Base-by-base conservation (phyloP, 1,139 yeast genomes). In the Arxiozyma bovina region DNA sequence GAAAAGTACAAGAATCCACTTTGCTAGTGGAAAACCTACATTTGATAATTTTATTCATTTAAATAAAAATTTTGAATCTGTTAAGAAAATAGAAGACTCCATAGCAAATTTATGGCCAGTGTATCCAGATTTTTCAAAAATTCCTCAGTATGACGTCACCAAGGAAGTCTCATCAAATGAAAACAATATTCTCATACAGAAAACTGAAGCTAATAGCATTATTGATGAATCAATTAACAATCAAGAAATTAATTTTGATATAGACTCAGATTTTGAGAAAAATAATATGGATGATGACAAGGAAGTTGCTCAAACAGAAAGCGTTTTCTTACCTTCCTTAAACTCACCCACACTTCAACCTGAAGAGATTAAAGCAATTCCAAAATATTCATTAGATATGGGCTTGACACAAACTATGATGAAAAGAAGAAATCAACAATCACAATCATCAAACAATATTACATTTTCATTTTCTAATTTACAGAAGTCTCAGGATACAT, bases 91-190 rank as follows among this genome's bases (percentile, higher is more conserved):
- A 0, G 62, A 62, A 52, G 64, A 64, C 21, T 51, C 65, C 1
- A 40, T 67, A 1, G 17, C 53, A 4, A 71, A 68, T 40, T 51
- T 71, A 25, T 69, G 70, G 62, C 66, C 68, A 34, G 55, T 54
- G 2, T 62, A 65, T 15, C 56, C 60, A 2, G 45, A 49, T 18
- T 27, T 48, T 4, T n/a, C 48, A n/a, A 27, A 20, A 15, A 20
- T 17, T 9, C 27, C 40, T 8, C 21, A 40, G 15, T 51, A 27
- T 27, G 6, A 34, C 8, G 4, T 15, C 2, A 15, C 4, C 8
- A 53, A 30, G 3, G 21, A 21, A 45, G 18, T n/a, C 34, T 25
- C 38, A 44, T 50, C 9, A 45, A 12, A 40, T 20, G 1, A 53
- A 50, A 20, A 22, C 4, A 50, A 56, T 12, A 34, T 53, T 17